These are phyloP conservation scores for Yamagishiella unicocca DNA, from an alignment of 139 green algal genomes.

Conservation along the genomic window DNA sequence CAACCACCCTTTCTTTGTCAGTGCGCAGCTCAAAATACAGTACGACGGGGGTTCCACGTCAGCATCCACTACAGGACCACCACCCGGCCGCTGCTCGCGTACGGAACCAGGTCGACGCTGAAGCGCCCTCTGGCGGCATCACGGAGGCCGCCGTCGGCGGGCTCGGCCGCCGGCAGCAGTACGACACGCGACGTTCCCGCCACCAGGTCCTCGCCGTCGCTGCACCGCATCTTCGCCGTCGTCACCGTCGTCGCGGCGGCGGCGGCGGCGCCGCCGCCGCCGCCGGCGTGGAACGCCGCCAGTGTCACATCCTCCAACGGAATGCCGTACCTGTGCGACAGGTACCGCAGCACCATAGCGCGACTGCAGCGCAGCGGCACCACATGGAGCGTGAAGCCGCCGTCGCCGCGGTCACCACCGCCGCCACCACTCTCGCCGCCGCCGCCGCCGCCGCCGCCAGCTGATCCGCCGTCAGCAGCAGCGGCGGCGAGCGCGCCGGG, in stretches of 20 bases:
- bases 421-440: not conserved
- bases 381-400: constrained; percentile 75
- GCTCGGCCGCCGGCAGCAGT: constrained; percentile 40
- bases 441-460: not conserved
- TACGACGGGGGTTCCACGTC: too few relatives aligned
- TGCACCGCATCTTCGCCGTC: constrained; percentile 13
- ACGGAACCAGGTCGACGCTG: constrained; percentile 24
- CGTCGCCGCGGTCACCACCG: not conserved
- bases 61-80: not conserved
- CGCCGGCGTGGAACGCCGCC: constrained; percentile 36
- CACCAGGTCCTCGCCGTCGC: constrained; percentile 70
- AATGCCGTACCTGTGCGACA: constrained; percentile 66
- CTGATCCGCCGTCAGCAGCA: not conserved
- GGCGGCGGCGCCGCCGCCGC: not conserved
- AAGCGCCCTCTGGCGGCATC: not conserved
- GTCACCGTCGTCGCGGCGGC: not conserved
- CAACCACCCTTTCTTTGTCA: too few relatives aligned
- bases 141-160: not conserved
- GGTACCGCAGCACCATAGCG: constrained; percentile 83
- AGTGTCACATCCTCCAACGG: constrained; percentile 63
- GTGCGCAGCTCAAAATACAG: too few relatives aligned
- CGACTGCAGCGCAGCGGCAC: constrained; percentile 83
- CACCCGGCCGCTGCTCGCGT: not conserved
- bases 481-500: not conserved
- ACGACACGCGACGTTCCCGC: constrained; percentile 66